Evolutionary conservation across 2,329 filamentous ascomycete genomes (phyloP).

Genomic region (Trichophyton equinum): DNA sequence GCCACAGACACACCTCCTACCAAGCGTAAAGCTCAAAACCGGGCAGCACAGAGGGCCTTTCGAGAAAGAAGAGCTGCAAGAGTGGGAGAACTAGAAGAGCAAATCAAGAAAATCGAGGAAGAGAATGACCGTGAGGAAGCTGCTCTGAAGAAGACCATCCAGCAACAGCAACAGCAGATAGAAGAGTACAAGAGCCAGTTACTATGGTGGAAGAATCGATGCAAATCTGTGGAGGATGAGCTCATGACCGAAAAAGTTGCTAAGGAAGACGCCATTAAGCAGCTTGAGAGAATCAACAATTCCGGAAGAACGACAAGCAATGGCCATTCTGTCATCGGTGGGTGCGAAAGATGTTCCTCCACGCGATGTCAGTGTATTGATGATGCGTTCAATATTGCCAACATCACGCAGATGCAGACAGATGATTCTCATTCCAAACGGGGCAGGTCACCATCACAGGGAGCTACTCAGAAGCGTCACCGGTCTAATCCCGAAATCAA

Average conservation of each 20-base stretch:
- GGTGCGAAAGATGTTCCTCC: slow-evolving; percentile 54
- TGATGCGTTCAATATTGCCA: slow-evolving; percentile 39
- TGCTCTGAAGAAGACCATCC: slow-evolving; percentile 44
- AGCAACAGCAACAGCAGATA: slow-evolving; percentile 50
- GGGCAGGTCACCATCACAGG: slow-evolving; percentile 22
- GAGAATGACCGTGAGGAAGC: slow-evolving; percentile 33
- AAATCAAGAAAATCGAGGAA: slow-evolving; percentile 38
- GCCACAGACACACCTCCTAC: slow-evolving; percentile 91
- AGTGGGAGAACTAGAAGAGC: slow-evolving; percentile 54
- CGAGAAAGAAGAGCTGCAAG: slow-evolving; percentile 85
- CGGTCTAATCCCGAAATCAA: slow-evolving; percentile 39
- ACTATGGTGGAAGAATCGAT: slow-evolving; percentile 39
- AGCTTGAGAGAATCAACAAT: slow-evolving; percentile 18
- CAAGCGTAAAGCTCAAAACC: slow-evolving; percentile 74
- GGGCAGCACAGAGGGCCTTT: slow-evolving; percentile 85
- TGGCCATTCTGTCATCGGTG: slow-evolving; percentile 33
- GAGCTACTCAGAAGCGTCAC: slow-evolving; percentile 39
- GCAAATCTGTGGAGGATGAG: slow-evolving; percentile 50
- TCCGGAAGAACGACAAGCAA: slow-evolving; percentile 7
- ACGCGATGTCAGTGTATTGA: slow-evolving; percentile 51
- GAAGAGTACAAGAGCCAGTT: slow-evolving; percentile 49
- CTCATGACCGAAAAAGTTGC: slow-evolving; percentile 36
- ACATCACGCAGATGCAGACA: slow-evolving; percentile 27
- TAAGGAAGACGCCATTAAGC: slow-evolving; percentile 32
- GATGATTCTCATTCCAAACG: slow-evolving; percentile 25